phyloP scores from a whole-genome alignment of 768 basidiomycete species.

The Phanerodontia chrysosporium region DNA sequence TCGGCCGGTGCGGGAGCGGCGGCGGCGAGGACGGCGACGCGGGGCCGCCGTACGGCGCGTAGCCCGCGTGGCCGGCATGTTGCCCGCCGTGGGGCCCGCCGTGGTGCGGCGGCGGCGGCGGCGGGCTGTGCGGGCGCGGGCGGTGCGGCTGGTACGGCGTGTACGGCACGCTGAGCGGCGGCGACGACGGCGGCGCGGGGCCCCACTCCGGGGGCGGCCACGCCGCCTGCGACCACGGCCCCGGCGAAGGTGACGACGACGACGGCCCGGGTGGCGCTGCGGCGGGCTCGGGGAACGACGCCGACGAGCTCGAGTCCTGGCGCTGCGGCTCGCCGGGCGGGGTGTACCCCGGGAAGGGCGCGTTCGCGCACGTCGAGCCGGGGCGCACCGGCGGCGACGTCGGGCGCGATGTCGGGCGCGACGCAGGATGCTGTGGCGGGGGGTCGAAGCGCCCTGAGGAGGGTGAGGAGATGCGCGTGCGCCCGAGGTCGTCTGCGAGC shows the following conservation, averaged over 20 bases:
- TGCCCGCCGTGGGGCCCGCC: neutral
- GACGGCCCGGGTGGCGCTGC: neutral
- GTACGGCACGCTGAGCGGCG: neutral
- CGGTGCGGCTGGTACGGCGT: neutral
- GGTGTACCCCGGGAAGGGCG: slow-evolving; percentile 2
- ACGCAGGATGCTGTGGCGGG: slow-evolving; percentile 28
- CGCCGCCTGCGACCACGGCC: slow-evolving; percentile 4
- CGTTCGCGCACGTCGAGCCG: neutral
- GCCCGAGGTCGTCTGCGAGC: slow-evolving; percentile 31
- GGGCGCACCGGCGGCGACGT: slow-evolving; percentile 9
- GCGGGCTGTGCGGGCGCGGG: neutral
- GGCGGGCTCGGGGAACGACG: slow-evolving; percentile 2
- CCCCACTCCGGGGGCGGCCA: slow-evolving; percentile 25
- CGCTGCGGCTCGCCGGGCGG: neutral
- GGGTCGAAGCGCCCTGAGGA: slow-evolving; percentile 8
- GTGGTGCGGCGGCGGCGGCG: neutral
- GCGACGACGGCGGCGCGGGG: neutral
- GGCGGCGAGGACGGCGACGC: neutral
- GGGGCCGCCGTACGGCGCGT: neutral
- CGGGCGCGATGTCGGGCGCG: slow-evolving; percentile 6
- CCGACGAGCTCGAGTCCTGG: neutral
- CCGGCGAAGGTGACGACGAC: neutral
- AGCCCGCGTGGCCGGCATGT: neutral
- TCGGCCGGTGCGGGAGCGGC: neutral
- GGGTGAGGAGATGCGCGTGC: slow-evolving; percentile 30